phyloP scores from a whole-genome alignment of 305 asterid species.

The Petunia hybrid region DNA sequence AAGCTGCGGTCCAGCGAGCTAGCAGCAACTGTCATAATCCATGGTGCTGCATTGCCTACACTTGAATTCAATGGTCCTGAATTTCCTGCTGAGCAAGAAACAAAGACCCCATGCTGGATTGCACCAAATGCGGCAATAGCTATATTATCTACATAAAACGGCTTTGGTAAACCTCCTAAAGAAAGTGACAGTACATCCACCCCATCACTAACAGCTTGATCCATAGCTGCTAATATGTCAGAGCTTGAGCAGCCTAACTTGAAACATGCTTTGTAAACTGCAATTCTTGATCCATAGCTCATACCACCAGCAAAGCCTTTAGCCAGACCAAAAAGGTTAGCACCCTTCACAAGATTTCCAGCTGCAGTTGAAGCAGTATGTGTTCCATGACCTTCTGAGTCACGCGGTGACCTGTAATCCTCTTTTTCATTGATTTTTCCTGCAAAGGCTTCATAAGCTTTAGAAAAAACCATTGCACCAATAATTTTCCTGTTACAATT shows the following conservation, averaged over 20 bases:
- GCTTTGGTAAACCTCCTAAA: slow-evolving; percentile 60
- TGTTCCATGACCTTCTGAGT: slow-evolving; percentile 73
- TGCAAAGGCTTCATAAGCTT: slow-evolving; percentile 63
- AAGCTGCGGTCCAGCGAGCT: slow-evolving; percentile 64
- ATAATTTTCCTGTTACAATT: slow-evolving; percentile 69
- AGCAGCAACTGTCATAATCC: slow-evolving; percentile 83
- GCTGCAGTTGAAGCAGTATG: slow-evolving; percentile 83
- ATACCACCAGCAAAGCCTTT: slow-evolving; percentile 70
- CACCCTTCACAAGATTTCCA: slow-evolving; percentile 58
- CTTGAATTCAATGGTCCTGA: slow-evolving; percentile 60
- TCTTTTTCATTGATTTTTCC: slow-evolving; percentile 62
- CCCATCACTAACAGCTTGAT: slow-evolving; percentile 69
- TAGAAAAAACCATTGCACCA: slow-evolving; percentile 69
- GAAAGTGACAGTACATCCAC: slow-evolving; percentile 73
- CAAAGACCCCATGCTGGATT: slow-evolving; percentile 54
- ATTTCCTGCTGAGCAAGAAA: slow-evolving; percentile 73
- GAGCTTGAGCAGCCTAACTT: slow-evolving; percentile 58
- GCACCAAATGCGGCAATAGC: slow-evolving; percentile 80
- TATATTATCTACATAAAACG: slow-evolving; percentile 52
- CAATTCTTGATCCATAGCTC: slow-evolving; percentile 67
- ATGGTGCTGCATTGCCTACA: slow-evolving; percentile 66
- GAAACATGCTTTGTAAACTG: slow-evolving; percentile 75
- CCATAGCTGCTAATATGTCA: slow-evolving; percentile 74
- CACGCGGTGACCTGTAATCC: slow-evolving; percentile 70
- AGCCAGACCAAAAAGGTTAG: slow-evolving; percentile 59